Evolutionary conservation across 2,329 filamentous ascomycete genomes (phyloP).

Genomic region (Fusarium caatingaense): DNA sequence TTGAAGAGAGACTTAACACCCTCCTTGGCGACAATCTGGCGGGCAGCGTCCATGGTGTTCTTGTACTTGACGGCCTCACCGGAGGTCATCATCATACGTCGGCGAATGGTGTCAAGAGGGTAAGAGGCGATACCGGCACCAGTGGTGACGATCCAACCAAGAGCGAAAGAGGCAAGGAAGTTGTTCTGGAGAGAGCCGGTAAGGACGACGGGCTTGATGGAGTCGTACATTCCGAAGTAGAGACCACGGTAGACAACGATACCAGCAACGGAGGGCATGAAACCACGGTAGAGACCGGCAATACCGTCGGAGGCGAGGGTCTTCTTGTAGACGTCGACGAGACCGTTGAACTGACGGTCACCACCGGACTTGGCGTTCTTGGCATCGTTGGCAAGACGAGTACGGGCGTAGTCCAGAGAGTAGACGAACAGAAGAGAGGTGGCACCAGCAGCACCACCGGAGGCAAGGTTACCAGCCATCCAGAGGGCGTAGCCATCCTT

Average conservation of each 20-base stretch:
- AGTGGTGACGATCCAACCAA: constrained; percentile 99
- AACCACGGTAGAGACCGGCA: constrained; percentile 99
- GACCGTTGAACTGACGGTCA: constrained; percentile 99
- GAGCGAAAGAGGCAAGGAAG: constrained; percentile 99
- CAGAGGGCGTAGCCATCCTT: constrained; percentile 98
- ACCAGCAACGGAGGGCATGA: constrained; percentile 98
- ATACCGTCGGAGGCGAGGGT: constrained; percentile 98
- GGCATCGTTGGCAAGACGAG: constrained; percentile 99
- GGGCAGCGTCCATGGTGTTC: constrained; percentile 92
- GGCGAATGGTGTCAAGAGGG: constrained; percentile 99
- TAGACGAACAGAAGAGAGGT: constrained; percentile 99
- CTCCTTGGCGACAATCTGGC: constrained; percentile 97
- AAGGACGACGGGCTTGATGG: constrained; percentile 98
- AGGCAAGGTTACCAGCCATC: constrained; percentile 99
- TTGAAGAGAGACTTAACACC: constrained; percentile 99
- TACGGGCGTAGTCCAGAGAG: constrained; percentile 99
- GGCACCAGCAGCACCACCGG: constrained; percentile 99
- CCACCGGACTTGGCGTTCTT: constrained; percentile 98
- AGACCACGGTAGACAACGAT: constrained; percentile 99
- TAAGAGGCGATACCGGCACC: constrained; percentile 99
- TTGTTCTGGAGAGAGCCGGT: constrained; percentile 90
- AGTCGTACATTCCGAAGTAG: constrained; percentile 99
- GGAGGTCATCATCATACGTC: constrained; percentile 99
- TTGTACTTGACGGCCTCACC: constrained; percentile 99
- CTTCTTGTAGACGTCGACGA: constrained; percentile 99